Conservation (phyloP, 805 yeast species). For the Debaryomyces hansenii region DNA sequence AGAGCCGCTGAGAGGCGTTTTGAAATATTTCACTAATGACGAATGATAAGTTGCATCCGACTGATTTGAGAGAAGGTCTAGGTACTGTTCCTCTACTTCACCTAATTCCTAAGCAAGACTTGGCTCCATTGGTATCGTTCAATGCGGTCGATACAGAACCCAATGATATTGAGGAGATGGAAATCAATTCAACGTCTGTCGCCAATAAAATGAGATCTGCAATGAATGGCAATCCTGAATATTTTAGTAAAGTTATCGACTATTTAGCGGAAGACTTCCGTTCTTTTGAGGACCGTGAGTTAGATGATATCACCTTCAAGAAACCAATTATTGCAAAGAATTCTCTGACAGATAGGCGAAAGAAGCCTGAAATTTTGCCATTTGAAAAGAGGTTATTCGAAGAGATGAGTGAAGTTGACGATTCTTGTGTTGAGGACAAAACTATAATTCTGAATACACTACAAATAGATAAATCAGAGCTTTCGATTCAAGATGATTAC, state of each 20-base stretch:
- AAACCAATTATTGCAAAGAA: conserved; percentile 20
- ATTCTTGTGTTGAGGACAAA: conserved; percentile 9
- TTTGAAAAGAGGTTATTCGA: conserved; percentile 13
- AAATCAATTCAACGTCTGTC: conserved; percentile 2
- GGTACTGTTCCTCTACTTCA: conserved; percentile 27
- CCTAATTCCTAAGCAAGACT: conserved; percentile 27
- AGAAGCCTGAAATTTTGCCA: conserved; percentile 9
- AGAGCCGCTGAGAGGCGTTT: neutral
- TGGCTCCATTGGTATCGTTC: conserved; percentile 15
- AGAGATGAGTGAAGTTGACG: conserved; percentile 7
- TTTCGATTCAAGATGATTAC: conserved; percentile 23
- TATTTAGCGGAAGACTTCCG: conserved; percentile 18
- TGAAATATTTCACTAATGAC: conserved; percentile 3
- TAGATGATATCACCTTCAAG: conserved; percentile 32
- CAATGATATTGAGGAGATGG: conserved; percentile 4
- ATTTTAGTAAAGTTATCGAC: conserved; percentile 10
- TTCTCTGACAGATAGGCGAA: neutral
- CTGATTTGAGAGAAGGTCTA: conserved; percentile 22
- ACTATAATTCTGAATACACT: conserved; percentile 7
- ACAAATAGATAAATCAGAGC: conserved; percentile 13
- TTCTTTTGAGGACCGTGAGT: conserved; percentile 22
- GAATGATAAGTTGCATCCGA: conserved; percentile 10
- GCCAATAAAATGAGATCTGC: conserved; percentile 9
- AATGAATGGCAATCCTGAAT: conserved; percentile 11
- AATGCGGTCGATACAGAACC: conserved; percentile 9